Conservation (phyloP, 306 rosid species). For the Mimosa bimucronata region DNA sequence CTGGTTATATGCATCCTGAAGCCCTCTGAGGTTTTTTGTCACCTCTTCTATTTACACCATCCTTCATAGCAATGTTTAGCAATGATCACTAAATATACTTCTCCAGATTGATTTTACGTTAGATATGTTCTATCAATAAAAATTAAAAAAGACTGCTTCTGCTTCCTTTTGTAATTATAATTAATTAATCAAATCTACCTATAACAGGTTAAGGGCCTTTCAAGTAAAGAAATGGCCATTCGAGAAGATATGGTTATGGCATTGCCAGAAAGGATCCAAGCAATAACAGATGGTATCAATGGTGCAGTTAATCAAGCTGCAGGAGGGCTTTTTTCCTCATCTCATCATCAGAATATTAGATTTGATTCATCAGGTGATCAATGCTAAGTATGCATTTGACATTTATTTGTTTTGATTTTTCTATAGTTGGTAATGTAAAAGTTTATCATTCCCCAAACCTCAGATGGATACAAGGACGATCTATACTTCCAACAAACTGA, state of each 20-base stretch:
- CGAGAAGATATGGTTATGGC: slow-evolving; percentile 65
- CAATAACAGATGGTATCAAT: slow-evolving; percentile 73
- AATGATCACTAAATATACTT: no score
- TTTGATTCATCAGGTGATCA: slow-evolving; percentile 68
- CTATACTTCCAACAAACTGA: slow-evolving; percentile 65
- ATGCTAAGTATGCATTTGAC: slow-evolving; percentile 9
- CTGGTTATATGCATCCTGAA: no score
- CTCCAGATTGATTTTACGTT: no score
- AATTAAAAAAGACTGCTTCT: background rate
- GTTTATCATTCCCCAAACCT: slow-evolving; percentile 13
- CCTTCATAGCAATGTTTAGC: no score
- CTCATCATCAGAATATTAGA: slow-evolving; percentile 54
- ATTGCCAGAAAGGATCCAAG: slow-evolving; percentile 80
- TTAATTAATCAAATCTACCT: background rate
- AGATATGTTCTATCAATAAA: no score
- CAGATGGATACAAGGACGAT: slow-evolving; percentile 53
- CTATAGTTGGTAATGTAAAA: background rate
- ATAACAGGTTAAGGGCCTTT: slow-evolving; percentile 75
- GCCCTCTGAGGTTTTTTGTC: no score
- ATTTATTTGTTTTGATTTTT: background rate
- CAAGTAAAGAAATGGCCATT: slow-evolving; percentile 63
- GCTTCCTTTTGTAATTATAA: no score
- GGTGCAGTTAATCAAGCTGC: slow-evolving; percentile 48
- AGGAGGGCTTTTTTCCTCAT: slow-evolving; percentile 49
- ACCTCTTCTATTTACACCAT: no score